Conservation (phyloP, 2,329 filamentous ascomycete genomes). For the Rutstroemia sp. region DNA sequence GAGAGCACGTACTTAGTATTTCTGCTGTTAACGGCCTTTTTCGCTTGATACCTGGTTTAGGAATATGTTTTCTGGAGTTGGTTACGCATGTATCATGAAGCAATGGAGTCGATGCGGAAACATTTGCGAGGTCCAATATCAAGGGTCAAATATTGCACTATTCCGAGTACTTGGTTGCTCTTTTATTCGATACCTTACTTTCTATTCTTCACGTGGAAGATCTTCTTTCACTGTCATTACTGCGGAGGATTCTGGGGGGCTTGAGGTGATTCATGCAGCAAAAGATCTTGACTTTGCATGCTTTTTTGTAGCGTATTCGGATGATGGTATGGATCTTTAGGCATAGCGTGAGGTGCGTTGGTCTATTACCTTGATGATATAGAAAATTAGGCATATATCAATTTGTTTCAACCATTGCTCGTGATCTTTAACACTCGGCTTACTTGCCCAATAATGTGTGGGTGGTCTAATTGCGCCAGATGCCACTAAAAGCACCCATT, state of each 20-base stretch:
- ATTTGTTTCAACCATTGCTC: no score
- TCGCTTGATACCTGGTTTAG: background rate
- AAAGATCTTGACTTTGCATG: background rate
- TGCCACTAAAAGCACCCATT: background rate
- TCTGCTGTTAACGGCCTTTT: background rate
- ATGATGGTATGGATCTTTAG: conserved; percentile 4
- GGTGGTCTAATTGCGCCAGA: background rate
- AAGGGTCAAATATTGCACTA: background rate
- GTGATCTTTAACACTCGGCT: background rate
- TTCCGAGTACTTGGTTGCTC: background rate
- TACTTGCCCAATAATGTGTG: background rate
- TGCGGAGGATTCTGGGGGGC: conserved; percentile 1
- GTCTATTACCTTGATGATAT: conserved; percentile 7
- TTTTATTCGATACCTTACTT: background rate
- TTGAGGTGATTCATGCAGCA: background rate
- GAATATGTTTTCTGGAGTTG: background rate
- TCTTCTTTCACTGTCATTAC: background rate
- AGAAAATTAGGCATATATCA: background rate
- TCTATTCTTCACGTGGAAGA: conserved; percentile 1
- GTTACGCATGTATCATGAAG: background rate
- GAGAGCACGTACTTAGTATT: conserved; percentile 1
- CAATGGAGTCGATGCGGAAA: background rate
- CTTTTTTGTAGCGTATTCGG: conserved; percentile 7
- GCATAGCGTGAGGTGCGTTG: conserved; percentile 3
- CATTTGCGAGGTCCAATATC: no score